Evolutionary conservation across 2,329 filamentous ascomycete species (phyloP), one percentile per base, ranked within the genome.

Genomic region (Bisporella sp.): DNA sequence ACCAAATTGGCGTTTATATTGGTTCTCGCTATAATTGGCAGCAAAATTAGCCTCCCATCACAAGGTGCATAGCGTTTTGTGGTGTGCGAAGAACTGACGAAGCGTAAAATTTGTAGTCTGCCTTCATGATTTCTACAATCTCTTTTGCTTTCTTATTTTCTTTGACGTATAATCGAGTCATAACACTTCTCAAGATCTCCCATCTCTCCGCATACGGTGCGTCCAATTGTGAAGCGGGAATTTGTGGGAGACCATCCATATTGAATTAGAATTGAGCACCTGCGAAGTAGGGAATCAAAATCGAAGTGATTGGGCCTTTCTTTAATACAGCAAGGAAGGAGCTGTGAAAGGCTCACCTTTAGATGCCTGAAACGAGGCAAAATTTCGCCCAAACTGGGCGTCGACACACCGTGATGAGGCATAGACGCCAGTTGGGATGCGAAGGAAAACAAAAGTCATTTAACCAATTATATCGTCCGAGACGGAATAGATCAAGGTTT

Each of bases 201-300:
- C 53, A 55, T 52, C 53, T 47, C 47, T 55, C 45, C 2, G 53
- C n/a, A 31, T 55, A 55, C 43, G 50, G 50, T 11, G 47, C 50
- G n/a, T 45, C 40, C 5, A 52, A 47, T 12, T 54, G 52, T 43
- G 48, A 31, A 28, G 21, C 46, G 43, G 49, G 41, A 12, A 35
- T n/a, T 45, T 29, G 30, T 37, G 48, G 12, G 37, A 33, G n/a
- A 31, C 46, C 41, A 31, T 54, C 46, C 52, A 54, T 54, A 11
- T 13, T 51, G 13, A 42, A 44, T 48, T 50, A n/a, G n/a, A n/a
- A n/a, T n/a, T n/a, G n/a, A n/a, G n/a, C n/a, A n/a, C n/a, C n/a
- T n/a, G n/a, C n/a, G n/a, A n/a, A n/a, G n/a, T n/a, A n/a, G n/a
- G n/a, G n/a, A n/a, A n/a, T n/a, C n/a, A n/a, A n/a, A n/a, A n/a